Conservation (phyloP, 495 filamentous ascomycete genomes). For the Xylaria cubensis region DNA sequence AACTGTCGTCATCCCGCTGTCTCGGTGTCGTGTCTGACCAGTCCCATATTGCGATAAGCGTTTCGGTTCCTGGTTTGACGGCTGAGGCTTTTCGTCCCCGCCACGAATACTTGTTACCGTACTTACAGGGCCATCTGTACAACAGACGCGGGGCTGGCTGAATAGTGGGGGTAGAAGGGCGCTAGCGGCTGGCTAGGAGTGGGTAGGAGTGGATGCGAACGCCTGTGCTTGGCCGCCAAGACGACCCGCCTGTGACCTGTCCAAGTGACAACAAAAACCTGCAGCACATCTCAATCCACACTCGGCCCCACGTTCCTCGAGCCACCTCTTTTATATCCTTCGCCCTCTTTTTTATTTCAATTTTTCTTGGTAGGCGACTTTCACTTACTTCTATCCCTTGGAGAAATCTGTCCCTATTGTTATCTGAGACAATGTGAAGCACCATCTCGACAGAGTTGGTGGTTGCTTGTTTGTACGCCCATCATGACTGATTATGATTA, state of each 20-base stretch:
- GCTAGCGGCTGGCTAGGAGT: background rate
- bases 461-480: constrained; percentile 5
- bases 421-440: constrained; percentile 14
- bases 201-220: constrained; percentile 11
- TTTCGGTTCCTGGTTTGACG: constrained; percentile 8
- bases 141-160: background rate
- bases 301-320: background rate
- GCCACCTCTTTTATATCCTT: constrained; percentile 12
- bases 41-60: constrained; percentile 1
- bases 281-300: constrained; percentile 13
- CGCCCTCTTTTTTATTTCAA: background rate
- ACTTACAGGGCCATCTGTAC: background rate
- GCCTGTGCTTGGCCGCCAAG: constrained; percentile 18
- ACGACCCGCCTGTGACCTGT: constrained; percentile 15
- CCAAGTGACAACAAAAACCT: constrained; percentile 26
- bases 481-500: constrained; percentile 3
- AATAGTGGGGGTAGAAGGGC: background rate
- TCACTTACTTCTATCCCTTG: background rate
- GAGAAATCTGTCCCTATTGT: background rate
- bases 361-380: no score
- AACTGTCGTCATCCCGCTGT: constrained; percentile 25
- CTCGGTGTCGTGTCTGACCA: constrained; percentile 4
- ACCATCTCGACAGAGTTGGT: background rate
- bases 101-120: background rate
- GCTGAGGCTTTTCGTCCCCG: background rate